phyloP scores from a whole-genome alignment of 148 eudicot species.

The Linanthus parryae region DNA sequence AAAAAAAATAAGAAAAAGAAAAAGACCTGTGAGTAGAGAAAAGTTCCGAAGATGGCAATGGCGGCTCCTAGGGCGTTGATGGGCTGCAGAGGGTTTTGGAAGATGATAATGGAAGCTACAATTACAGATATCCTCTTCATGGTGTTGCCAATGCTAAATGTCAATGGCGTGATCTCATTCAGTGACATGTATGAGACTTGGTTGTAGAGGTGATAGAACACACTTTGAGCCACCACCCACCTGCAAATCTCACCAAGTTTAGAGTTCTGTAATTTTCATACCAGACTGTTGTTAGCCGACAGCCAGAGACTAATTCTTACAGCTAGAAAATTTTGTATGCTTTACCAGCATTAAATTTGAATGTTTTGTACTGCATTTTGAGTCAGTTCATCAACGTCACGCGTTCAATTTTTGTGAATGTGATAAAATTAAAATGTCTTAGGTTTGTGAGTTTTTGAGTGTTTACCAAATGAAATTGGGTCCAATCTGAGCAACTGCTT shows the following conservation, averaged over 20 bases:
- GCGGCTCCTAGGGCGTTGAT: slow-evolving; percentile 48
- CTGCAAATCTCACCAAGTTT: no score
- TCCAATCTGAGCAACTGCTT: slow-evolving; percentile 54
- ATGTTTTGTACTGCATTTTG: no score
- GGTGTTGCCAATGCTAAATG: slow-evolving; percentile 49
- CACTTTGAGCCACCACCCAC: no score
- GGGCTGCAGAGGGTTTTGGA: slow-evolving; percentile 36
- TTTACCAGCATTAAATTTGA: no score
- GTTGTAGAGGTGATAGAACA: slow-evolving; percentile 49
- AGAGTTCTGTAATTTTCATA: no score
- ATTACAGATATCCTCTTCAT: slow-evolving; percentile 45
- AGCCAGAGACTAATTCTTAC: no score
- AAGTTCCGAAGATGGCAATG: slow-evolving; percentile 45
- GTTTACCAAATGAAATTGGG: slow-evolving; percentile 61
- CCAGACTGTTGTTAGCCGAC: no score
- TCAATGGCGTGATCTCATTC: slow-evolving; percentile 42
- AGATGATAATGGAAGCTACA: slow-evolving; percentile 40
- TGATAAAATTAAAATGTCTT: no score
- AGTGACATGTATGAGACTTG: slow-evolving; percentile 54
- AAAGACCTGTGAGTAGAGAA: slow-evolving; percentile 39
- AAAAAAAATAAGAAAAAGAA: no score
- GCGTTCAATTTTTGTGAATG: no score
- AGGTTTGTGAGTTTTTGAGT: slow-evolving; percentile 3
- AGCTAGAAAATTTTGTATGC: no score
- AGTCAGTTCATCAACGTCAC: no score